Base-by-base conservation (phyloP, 306 rosid genomes). In the Cucurbita maxima region DNA sequence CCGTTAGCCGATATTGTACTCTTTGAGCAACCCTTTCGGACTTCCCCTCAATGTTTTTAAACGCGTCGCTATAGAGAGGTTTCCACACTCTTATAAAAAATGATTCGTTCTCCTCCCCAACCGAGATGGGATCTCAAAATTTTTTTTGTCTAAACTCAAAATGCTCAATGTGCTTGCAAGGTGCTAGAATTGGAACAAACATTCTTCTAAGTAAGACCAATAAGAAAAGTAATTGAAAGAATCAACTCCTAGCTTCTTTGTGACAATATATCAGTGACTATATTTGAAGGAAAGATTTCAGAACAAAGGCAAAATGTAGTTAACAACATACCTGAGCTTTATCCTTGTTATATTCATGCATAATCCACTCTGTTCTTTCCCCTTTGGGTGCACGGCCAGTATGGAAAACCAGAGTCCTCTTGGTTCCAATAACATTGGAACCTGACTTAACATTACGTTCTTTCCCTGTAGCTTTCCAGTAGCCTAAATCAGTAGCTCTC, bases 401-500 rank as follows among this genome's bases (percentile, higher is more conserved):
- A 76, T 94, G 98, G 85, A 90, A 94, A 53, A 94, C 98, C 71
- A 94, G 82, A 78, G 98, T 94, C 50, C 97, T 80, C 82, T 94
- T 94, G 0, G 99, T 87, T 60, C 99, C 99, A 58, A 94, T 79
- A 25, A 83, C 76, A 5, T 82, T 72, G 12, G 86, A 64, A 74
- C 88, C 90, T 12, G 98, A 86, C 85, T 90, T 94, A 10, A 94
- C 87, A 7, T 80, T 86, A n/a, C 98, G 89, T 73, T 94, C 97
- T 76, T 94, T 94, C 6, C 98, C 98, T 0, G 98, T 94, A 62
- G 98, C 98, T 84, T 94, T 94, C 98, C 98, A 94, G 58, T 93
- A 93, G 18, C 98, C 98, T 60, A 73, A 70, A 44, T 90, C 92
- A 10, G 98, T 94, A 11, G 96, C 99, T 71, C 99, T 87, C 78